phyloP scores from a whole-genome alignment of 441 rosid species.

The Kokia cookei region DNA sequence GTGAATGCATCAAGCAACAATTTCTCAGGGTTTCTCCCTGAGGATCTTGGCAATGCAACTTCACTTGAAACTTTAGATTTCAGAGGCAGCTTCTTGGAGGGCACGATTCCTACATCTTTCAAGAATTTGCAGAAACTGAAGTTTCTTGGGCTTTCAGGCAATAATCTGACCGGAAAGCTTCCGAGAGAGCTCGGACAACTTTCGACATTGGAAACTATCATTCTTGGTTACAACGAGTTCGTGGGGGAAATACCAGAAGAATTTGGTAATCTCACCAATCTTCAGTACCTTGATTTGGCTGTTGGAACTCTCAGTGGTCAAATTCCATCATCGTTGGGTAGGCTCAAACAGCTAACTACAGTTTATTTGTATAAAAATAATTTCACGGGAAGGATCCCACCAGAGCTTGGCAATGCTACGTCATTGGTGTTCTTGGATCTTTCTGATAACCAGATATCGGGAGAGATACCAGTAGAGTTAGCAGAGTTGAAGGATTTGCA shows the following conservation, averaged over 20 bases:
- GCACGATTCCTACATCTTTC: constrained; percentile 47
- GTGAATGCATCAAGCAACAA: constrained; percentile 87
- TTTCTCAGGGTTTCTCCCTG: constrained; percentile 75
- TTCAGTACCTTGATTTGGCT: constrained; percentile 67
- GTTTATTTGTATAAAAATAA: constrained; percentile 54
- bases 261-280: constrained; percentile 56
- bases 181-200: constrained; percentile 54
- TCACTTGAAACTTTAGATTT: constrained; percentile 62
- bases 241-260: constrained; percentile 62
- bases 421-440: constrained; percentile 57
- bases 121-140: constrained; percentile 50
- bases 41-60: constrained; percentile 75
- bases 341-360: constrained; percentile 49
- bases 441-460: constrained; percentile 64
- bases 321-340: constrained; percentile 54
- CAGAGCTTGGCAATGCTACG: constrained; percentile 50
- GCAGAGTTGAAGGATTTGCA: constrained; percentile 44
- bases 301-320: constrained; percentile 56
- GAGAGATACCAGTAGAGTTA: constrained; percentile 51
- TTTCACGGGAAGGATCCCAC: constrained; percentile 54
- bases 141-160: constrained; percentile 76
- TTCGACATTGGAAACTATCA: constrained; percentile 51
- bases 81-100: constrained; percentile 74
- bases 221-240: constrained; percentile 65
- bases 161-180: constrained; percentile 54